Evolutionary conservation across 2,329 filamentous ascomycete genomes (phyloP).

Genomic region (Fonsecaea nubica): DNA sequence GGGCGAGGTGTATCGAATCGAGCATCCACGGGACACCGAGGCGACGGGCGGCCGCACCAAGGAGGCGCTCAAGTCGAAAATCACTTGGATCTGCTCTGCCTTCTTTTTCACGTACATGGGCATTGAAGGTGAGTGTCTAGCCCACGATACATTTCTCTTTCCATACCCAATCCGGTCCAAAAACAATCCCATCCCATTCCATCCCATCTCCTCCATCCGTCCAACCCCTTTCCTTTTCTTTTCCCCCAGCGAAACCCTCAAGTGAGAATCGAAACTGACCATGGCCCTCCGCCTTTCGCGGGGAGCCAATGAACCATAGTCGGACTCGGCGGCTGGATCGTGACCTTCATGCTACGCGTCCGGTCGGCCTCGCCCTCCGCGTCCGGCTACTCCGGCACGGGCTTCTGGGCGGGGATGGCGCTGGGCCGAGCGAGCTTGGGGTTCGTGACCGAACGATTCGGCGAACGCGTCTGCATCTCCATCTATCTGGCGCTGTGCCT

Average conservation of each 20-base stretch:
- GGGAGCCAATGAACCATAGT: conserved; percentile 12
- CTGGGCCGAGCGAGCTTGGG: conserved; percentile 73
- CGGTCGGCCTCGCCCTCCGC: conserved; percentile 72
- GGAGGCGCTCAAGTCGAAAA: conserved; percentile 43
- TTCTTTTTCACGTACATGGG: conserved; percentile 79
- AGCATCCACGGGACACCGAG: conserved; percentile 47
- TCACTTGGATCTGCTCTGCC: conserved; percentile 73
- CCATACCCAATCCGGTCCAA: too few relatives aligned
- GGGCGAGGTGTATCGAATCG: conserved; percentile 62
- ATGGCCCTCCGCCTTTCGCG: too few relatives aligned
- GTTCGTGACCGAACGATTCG: conserved; percentile 70
- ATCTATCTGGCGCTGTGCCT: conserved; percentile 68
- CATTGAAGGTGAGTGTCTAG: conserved; percentile 64
- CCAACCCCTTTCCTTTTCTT: background rate
- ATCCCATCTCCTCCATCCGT: background rate
- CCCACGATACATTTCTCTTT: background rate
- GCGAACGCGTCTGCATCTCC: conserved; percentile 69
- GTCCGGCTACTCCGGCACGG: conserved; percentile 76
- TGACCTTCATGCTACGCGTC: conserved; percentile 80
- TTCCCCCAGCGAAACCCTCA: too few relatives aligned
- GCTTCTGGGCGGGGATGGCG: conserved; percentile 77
- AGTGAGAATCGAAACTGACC: background rate
- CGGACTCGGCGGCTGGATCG: conserved; percentile 72
- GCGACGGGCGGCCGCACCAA: conserved; percentile 48
- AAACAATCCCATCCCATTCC: background rate